These are phyloP conservation scores for Taphrina flavorubra DNA, from an alignment of 1,139 yeast species.

Conservation along the genomic window DNA sequence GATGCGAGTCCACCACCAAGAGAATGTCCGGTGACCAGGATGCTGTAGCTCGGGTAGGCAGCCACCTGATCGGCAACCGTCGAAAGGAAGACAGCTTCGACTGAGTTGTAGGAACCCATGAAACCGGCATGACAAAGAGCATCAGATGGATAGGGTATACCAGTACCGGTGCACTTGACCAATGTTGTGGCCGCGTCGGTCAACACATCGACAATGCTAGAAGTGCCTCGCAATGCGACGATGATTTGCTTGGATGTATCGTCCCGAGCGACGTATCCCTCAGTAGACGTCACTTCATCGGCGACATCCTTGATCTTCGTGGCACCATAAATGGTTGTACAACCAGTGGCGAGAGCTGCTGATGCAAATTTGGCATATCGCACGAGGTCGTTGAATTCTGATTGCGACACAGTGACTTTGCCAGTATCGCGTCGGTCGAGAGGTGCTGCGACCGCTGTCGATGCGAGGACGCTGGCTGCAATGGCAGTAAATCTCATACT, in stretches of 20 bases:
- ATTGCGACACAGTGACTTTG: not conserved
- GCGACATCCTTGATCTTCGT: not conserved
- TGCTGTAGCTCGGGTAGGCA: constrained; percentile 57
- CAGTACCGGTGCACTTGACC: not conserved
- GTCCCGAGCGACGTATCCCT: constrained; percentile 10
- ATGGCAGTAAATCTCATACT: not conserved
- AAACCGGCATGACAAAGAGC: constrained; percentile 3
- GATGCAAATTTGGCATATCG: constrained; percentile 2
- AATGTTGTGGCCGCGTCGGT: constrained; percentile 12
- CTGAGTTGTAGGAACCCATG: constrained; percentile 8
- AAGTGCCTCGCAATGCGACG: constrained; percentile 6
- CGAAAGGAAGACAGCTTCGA: not conserved
- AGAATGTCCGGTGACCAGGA: constrained; percentile 71
- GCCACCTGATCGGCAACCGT: constrained; percentile 20
- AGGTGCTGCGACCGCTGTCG: not conserved
- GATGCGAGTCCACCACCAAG: constrained; percentile 72
- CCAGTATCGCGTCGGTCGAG: not conserved
- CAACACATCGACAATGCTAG: constrained; percentile 7
- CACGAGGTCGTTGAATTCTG: not conserved
- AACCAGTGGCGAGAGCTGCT: constrained; percentile 6
- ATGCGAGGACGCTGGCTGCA: not conserved
- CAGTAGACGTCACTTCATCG: not conserved
- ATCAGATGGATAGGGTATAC: constrained; percentile 3
- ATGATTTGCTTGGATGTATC: constrained; percentile 6
- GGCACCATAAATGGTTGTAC: not conserved